phyloP scores from a whole-genome alignment of 1,284 basidiomycete species.

The Cutaneotrichosporon dermatis region DNA sequence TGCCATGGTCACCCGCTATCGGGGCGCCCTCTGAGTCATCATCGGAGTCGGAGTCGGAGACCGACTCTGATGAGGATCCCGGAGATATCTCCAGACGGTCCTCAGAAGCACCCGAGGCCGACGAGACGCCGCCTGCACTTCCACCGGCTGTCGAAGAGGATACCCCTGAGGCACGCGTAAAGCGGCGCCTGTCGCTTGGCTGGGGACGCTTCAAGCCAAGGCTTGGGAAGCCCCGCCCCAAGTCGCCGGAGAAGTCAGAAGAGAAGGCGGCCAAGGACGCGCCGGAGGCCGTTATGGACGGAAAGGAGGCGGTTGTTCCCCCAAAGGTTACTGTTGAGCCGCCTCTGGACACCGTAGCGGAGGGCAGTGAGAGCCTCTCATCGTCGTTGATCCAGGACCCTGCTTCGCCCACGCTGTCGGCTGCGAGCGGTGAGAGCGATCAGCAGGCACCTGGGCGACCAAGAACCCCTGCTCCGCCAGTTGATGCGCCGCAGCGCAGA shows the following conservation, averaged over 20 bases:
- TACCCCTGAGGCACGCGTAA: constrained; percentile 13
- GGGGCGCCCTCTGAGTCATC: constrained; percentile 2
- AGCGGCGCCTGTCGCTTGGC: constrained; percentile 25
- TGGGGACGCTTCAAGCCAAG: constrained; percentile 35
- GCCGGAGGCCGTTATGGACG: neutral
- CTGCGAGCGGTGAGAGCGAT: neutral
- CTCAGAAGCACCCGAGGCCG: constrained; percentile 30
- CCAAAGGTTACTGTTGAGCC: constrained; percentile 8
- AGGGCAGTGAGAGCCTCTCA: neutral
- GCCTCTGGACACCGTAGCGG: constrained; percentile 2
- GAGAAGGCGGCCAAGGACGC: neutral
- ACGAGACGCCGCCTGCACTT: constrained; percentile 26
- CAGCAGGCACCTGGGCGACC: neutral
- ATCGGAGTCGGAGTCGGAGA: constrained; percentile 10
- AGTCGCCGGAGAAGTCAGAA: neutral
- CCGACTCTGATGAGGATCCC: constrained; percentile 1
- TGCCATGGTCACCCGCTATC: constrained; percentile 8
- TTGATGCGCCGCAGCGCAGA: constrained; percentile 36
- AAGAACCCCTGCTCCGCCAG: constrained; percentile 8
- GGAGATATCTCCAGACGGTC: constrained; percentile 1
- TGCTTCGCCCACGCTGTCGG: neutral
- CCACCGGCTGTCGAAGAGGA: constrained; percentile 3
- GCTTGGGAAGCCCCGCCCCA: constrained; percentile 13
- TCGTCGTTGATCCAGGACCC: neutral
- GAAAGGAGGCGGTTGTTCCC: neutral